A percentile compares a stretch with the other conserved stretches of the same genome.
Conservation (phyloP, 345 rosid species). For the Populus alba region DNA sequence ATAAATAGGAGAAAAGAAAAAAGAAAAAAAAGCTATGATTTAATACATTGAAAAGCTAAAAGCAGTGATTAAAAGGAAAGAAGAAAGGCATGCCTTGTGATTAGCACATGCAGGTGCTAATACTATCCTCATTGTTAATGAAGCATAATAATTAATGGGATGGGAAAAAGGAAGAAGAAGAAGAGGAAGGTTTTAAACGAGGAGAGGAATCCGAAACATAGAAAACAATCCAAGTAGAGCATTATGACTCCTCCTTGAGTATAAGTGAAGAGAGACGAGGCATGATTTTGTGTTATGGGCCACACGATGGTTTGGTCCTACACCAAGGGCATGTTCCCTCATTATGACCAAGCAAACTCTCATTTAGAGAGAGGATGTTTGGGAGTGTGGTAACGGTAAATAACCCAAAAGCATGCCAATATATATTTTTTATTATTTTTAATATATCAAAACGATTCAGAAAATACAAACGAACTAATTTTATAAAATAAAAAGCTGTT, state of each 20-base stretch:
- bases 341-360: no score
- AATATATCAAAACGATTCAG: no score
- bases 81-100: conserved; percentile 7
- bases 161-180: conserved; percentile 1
- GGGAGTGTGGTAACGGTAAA: no score
- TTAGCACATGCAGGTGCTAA: conserved; percentile 2
- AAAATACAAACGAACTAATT: no score
- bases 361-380: no score
- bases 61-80: neutral
- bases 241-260: neutral
- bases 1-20: neutral
- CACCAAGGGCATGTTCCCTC: no score
- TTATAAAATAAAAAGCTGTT: no score
- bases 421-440: no score
- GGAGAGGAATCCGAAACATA: conserved; percentile 8
- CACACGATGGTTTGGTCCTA: neutral
- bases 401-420: no score
- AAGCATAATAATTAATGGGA: neutral
- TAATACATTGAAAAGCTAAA: conserved; percentile 11
- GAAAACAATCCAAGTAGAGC: conserved; percentile 1
- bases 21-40: neutral
- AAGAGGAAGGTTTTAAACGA: neutral
- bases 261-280: neutral
- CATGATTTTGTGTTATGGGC: neutral
- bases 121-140: conserved; percentile 7